Evolutionary conservation across 495 filamentous ascomycete genomes (phyloP), one percentile per base, ranked within the genome.

Genomic region (Aspergillus campestris): DNA sequence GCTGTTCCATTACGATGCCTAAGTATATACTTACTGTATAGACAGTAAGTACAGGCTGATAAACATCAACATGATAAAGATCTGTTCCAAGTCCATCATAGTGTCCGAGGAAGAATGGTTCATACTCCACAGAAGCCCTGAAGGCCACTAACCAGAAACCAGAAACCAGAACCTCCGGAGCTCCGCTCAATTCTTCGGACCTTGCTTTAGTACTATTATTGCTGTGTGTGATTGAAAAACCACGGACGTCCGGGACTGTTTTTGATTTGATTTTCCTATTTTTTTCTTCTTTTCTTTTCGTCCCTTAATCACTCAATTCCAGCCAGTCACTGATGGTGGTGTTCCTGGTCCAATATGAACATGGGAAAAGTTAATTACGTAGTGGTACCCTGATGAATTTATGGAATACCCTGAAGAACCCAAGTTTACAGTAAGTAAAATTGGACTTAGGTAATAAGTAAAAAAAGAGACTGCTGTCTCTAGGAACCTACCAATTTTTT

Each of bases 51-150:
- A n/a, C n/a, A n/a, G n/a, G n/a, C n/a, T n/a, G n/a, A n/a, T 24
- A 24, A 24, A 24, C 18, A 24, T 24, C 18, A 24, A 24, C 36
- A 38, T 13, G 7, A 14, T 15, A 12, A 10, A 14, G 1, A 24
- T 38, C 36, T 38, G 18, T 12, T 24, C 18, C 18, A 24, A 34
- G 30, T 43, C 40, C 40, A n/a, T 14, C 10, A 31, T 13, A 38
- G 38, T 24, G 38, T 31, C 34, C 31, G 34, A 46, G 35, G 33
- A 54, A 42, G 36, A 32, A 13, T 45, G 47, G 53, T 53, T 53
- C 52, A 55, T 59, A 48, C 42, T 48, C 57, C 57, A 59, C 57
- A 52, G 50, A 54, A 59, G 57, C 57, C 57, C 57, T 59, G 57
- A 56, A 51, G 50, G 48, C 53, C 53, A 59, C 57, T 18, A 35